A percentile compares a stretch with the other conserved stretches of the same genome.
phyloP scores from a whole-genome alignment of 495 filamentous ascomycete genomes.

The Poronia punctata region DNA sequence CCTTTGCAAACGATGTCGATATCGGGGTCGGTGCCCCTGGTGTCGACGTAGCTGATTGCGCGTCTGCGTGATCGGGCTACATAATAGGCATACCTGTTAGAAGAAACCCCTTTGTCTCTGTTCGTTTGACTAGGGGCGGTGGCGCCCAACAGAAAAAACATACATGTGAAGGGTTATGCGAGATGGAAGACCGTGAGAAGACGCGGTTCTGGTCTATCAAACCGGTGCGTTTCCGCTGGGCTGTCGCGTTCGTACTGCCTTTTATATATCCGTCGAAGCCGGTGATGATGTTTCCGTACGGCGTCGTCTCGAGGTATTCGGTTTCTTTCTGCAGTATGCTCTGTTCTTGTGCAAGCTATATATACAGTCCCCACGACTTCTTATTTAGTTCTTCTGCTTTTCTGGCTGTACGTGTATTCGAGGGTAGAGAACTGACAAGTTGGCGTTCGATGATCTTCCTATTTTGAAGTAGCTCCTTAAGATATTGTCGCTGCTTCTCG shows the following conservation, averaged over 20 bases:
- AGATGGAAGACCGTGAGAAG: conserved; percentile 55
- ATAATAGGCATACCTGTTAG: too few relatives aligned
- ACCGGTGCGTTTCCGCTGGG: conserved; percentile 43
- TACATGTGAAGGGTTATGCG: conserved; percentile 42
- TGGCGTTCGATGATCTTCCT: conserved; percentile 37
- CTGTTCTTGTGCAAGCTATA: conserved; percentile 53
- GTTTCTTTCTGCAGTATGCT: conserved; percentile 78
- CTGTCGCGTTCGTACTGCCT: conserved; percentile 46
- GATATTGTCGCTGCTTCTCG: conserved; percentile 41
- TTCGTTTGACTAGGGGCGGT: conserved; percentile 11
- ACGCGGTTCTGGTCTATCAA: conserved; percentile 48
- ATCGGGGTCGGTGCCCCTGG: conserved; percentile 44
- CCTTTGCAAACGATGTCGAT: conserved; percentile 35
- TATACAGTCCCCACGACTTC: not conserved
- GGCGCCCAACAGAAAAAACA: conserved; percentile 6
- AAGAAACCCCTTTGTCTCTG: conserved; percentile 16
- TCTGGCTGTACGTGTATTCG: not conserved
- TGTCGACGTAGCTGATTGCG: conserved; percentile 28
- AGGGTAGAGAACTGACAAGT: conserved; percentile 27
- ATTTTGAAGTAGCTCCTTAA: conserved; percentile 42
- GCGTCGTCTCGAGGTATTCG: conserved; percentile 85
- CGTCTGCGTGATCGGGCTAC: conserved; percentile 35
- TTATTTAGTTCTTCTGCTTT: not conserved
- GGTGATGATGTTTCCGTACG: conserved; percentile 87
- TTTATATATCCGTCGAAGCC: conserved; percentile 99